phyloP scores from a whole-genome alignment of 176 grass and related monocot species.

The Zizania latifolia region DNA sequence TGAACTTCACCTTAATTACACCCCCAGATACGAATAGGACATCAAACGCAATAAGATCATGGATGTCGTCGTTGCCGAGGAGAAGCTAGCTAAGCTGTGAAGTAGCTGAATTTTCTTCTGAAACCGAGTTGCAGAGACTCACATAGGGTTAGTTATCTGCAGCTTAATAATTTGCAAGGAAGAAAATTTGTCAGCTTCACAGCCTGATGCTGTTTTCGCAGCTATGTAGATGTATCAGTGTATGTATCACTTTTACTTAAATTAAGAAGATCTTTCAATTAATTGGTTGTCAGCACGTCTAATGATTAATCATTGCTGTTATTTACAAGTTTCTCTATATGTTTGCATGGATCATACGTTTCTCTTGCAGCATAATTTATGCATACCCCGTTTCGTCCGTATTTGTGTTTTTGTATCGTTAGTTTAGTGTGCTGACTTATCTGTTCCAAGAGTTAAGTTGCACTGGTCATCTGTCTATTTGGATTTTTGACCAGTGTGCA shows the following conservation, averaged over 20 bases:
- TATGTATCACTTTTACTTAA: background rate
- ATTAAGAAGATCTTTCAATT: background rate
- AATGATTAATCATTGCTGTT: background rate
- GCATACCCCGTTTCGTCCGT: background rate
- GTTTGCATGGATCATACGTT: background rate
- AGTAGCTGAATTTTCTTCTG: constrained; percentile 94
- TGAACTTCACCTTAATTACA: background rate
- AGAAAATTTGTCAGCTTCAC: constrained; percentile 97
- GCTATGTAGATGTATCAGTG: no score
- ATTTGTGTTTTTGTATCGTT: background rate
- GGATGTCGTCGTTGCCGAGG: background rate
- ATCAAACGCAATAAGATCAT: constrained; percentile 22
- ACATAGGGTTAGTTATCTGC: background rate
- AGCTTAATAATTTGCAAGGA: constrained; percentile 28
- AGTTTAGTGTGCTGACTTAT: background rate
- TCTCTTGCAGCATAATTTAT: background rate
- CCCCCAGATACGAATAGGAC: no score
- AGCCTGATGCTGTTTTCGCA: constrained; percentile 26
- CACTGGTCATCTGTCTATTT: background rate
- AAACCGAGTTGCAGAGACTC: no score
- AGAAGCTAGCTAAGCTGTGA: constrained; percentile 43
- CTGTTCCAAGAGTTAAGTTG: background rate
- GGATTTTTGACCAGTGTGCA: no score
- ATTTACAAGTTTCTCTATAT: background rate
- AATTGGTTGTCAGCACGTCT: background rate